Base-by-base conservation (phyloP, 768 basidiomycete species). In the Punctularia strigosozonata region DNA sequence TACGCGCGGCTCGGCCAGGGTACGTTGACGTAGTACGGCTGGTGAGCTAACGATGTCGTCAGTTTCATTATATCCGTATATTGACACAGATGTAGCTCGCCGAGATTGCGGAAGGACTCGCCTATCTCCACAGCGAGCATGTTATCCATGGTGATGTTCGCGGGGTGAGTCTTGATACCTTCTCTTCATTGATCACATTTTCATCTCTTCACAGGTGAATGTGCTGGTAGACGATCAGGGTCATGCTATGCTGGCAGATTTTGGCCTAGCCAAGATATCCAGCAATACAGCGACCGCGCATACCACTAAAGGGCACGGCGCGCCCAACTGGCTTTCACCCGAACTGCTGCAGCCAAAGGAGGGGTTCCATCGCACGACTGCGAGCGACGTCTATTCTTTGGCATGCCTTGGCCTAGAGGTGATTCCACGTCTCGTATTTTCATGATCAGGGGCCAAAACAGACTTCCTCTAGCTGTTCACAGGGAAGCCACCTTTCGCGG, bases 251-350 rank as follows among this genome's bases (percentile, higher is more conserved):
- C 43, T 63, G 15, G 54, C 57, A 14, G 61, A 63, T 38, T 63
- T 62, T 37, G 61, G 60, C 4, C 42, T 62, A 25, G 50, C 56
- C 7, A 46, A 47, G 5, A 52, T 61, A 31, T 47, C 52, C n/a
- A n/a, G n/a, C 19, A 56, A 60, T 34, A 51, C 47, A 20, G 56
- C 59, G 6, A 20, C 43, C 50, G 23, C 49, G 52, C 2, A 50
- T 55, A 4, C 51, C 45, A 22, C 46, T 47, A 10, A 50, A 47
- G 4, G 60, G 58, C n/a, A 49, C 53, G n/a, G 43, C 50, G 6
- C 38, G 56, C n/a, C n/a, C n/a, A n/a, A n/a, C 13, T 62, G 59
- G 57, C 61, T 59, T 58, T 55, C 58, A 2, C 61, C 61, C 20
- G 33, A 34, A 19, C 33, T 34, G 12, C 18, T 34, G 10, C 10